phyloP scores from a whole-genome alignment of 2,329 filamentous ascomycete genomes.

The Xylaria sp. region DNA sequence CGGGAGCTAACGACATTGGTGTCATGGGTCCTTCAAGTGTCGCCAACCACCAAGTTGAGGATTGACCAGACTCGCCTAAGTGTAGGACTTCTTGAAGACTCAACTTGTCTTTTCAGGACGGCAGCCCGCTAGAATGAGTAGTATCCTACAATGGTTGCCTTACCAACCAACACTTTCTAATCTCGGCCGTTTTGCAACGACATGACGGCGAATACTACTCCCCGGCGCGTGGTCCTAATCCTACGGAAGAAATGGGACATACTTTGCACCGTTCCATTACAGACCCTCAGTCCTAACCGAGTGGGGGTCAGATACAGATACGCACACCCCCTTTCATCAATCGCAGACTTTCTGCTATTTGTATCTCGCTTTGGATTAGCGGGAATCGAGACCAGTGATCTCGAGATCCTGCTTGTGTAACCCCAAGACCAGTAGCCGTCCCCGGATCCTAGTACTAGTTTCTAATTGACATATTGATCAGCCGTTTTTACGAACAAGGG shows the following conservation, averaged over 20 bases:
- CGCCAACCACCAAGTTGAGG: background rate
- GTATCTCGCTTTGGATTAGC: background rate
- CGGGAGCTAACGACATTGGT: background rate
- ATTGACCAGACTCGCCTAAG: no score
- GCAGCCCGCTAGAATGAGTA: background rate
- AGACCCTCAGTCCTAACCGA: background rate
- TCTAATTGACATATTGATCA: background rate
- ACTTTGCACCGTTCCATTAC: constrained; percentile 1
- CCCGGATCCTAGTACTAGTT: background rate
- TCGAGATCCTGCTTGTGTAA: constrained; percentile 2
- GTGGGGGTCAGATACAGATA: constrained; percentile 8
- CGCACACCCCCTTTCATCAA: background rate
- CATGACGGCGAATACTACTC: constrained; percentile 12
- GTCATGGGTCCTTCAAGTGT: constrained; percentile 13
- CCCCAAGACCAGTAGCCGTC: background rate
- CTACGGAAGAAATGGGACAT: constrained; percentile 12
- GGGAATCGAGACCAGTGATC: background rate
- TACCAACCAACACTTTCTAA: background rate
- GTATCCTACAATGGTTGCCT: constrained; percentile 21
- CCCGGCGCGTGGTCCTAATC: background rate
- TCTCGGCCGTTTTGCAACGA: constrained; percentile 7
- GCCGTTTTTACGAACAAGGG: background rate
- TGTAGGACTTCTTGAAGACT: constrained; percentile 11
- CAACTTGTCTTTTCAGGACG: background rate
- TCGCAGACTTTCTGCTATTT: background rate